Evolutionary conservation across 2,329 filamentous ascomycete species (phyloP).

Genomic region (Aphanocladium album): DNA sequence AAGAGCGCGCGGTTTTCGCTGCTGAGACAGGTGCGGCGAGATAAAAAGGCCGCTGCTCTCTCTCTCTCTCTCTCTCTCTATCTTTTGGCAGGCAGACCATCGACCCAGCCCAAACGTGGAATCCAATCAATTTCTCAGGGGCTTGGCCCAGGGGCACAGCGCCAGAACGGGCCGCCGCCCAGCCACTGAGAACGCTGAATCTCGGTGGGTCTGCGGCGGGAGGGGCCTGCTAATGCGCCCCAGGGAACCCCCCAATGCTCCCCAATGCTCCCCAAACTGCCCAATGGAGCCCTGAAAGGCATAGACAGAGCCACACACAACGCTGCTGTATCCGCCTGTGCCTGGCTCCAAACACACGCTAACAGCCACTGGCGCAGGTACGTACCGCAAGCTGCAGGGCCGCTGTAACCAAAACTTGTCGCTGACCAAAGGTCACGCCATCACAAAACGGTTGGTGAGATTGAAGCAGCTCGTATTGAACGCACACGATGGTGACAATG

Average conservation of each 20-base stretch:
- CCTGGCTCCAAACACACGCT: neutral
- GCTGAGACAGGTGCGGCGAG: neutral
- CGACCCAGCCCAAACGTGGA: neutral
- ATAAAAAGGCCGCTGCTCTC: neutral
- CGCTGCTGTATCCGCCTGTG: neutral
- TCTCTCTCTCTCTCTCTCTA: neutral
- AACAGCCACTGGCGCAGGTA: neutral
- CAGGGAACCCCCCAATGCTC: neutral
- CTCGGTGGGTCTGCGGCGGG: neutral
- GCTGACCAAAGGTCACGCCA: neutral
- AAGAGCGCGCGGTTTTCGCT: neutral
- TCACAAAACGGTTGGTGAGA: no score
- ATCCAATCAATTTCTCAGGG: slow-evolving; percentile 2
- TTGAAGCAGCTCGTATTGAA: no score
- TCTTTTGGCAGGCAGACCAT: no score
- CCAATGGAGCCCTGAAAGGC: no score
- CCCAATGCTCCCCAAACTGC: no score
- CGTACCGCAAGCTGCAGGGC: neutral
- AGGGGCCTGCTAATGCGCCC: neutral
- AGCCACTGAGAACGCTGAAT: neutral
- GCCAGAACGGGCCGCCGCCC: neutral
- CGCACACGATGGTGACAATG: no score
- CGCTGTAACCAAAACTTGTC: neutral
- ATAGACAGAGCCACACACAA: neutral
- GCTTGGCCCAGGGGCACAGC: neutral